These are phyloP conservation scores for Calonectria honghensis DNA, from an alignment of 2,329 filamentous ascomycete species.

Conservation along the genomic window DNA sequence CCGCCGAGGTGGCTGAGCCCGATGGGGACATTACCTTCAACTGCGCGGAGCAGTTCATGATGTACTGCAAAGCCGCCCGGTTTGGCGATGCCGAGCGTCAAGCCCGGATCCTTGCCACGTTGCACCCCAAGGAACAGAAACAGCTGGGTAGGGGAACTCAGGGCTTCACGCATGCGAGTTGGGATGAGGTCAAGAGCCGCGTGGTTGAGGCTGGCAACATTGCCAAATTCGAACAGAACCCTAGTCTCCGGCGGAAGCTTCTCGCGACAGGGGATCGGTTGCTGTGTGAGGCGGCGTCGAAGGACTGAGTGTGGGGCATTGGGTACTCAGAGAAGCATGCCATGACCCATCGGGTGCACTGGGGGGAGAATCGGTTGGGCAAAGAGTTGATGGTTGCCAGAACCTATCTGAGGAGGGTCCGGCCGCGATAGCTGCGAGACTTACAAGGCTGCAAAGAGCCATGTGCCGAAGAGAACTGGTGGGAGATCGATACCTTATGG, in stretches of 20 bases:
- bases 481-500: slow-evolving; percentile 1
- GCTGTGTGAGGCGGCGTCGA: slow-evolving; percentile 56
- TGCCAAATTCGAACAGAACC: slow-evolving; percentile 59
- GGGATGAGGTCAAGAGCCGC: slow-evolving; percentile 58
- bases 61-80: slow-evolving; percentile 63
- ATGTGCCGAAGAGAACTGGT: slow-evolving; percentile 18
- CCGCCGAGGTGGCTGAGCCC: slow-evolving; percentile 42
- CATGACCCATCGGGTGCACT: slow-evolving; percentile 51
- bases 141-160: slow-evolving; percentile 52
- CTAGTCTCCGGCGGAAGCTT: slow-evolving; percentile 53
- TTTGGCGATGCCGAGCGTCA: slow-evolving; percentile 57
- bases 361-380: slow-evolving; percentile 58
- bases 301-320: slow-evolving; percentile 60
- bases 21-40: slow-evolving; percentile 55
- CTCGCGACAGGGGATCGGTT: slow-evolving; percentile 57
- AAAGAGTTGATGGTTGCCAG: slow-evolving; percentile 57
- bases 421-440: background rate
- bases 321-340: slow-evolving; percentile 57
- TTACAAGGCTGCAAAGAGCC: background rate
- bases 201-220: slow-evolving; percentile 58
- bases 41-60: slow-evolving; percentile 65
- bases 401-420: slow-evolving; percentile 36
- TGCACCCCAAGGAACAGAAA: slow-evolving; percentile 56
- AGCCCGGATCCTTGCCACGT: slow-evolving; percentile 52
- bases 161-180: slow-evolving; percentile 55